These are phyloP conservation scores for Rhizophagus prolifer DNA, from an alignment of 192 early-diverging fungal genomes.

Conservation along the genomic window DNA sequence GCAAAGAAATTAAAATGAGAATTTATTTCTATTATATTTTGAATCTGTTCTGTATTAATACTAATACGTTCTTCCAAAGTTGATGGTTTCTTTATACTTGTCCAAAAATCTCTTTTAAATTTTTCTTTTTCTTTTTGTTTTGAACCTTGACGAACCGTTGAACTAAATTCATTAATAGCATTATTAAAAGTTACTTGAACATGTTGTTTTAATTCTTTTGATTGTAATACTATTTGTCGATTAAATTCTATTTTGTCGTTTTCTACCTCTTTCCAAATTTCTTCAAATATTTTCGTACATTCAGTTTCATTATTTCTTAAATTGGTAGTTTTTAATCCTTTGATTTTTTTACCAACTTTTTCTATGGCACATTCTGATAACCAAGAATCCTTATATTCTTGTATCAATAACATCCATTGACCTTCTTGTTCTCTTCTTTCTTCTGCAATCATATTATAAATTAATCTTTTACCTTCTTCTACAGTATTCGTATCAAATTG, in stretches of 20 bases:
- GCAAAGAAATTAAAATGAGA: too few species aligned
- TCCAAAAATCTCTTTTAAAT: constrained; percentile 6
- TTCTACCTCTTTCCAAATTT: constrained; percentile 6
- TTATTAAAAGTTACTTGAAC: neutral
- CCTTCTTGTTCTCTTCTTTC: neutral
- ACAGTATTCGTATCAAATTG: neutral
- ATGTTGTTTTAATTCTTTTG: neutral
- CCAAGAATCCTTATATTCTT: neutral
- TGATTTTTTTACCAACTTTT: neutral
- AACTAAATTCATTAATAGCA: neutral
- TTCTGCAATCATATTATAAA: neutral
- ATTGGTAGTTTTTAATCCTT: neutral
- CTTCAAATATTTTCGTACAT: neutral
- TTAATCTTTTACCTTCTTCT: neutral
- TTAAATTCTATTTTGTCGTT: neutral
- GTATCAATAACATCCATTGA: neutral
- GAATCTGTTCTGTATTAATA: neutral
- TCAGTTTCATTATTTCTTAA: neutral
- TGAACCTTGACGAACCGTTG: neutral
- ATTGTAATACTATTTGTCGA: neutral
- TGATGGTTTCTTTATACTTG: neutral
- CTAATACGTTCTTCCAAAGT: neutral
- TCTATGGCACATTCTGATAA: neutral
- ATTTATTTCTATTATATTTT: neutral
- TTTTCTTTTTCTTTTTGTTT: neutral